These are phyloP conservation scores for Angophora floribunda DNA, from an alignment of 345 rosid genomes.

Conservation along the genomic window DNA sequence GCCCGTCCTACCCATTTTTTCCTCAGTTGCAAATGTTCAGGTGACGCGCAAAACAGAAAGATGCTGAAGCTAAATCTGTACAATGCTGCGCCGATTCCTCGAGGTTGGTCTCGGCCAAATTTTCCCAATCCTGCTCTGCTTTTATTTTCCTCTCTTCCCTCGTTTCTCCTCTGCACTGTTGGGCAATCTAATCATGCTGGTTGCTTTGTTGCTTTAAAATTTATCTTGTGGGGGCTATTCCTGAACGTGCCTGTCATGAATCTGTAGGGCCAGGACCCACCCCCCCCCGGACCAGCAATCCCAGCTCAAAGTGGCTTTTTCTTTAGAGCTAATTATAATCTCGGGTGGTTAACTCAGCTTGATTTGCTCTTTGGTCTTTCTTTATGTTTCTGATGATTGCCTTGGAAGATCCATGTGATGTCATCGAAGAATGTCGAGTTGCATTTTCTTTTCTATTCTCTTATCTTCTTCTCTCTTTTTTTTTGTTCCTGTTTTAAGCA, in stretches of 20 bases:
- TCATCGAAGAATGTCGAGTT: not conserved
- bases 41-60: slow-evolving; percentile 3
- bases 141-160: slow-evolving; percentile 1
- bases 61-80: not conserved
- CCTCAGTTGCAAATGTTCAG: not conserved
- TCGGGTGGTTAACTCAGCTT: not conserved
- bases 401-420: not conserved
- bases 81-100: not conserved
- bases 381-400: not conserved
- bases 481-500: not conserved
- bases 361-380: not conserved
- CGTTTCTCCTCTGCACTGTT: not conserved
- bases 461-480: too few species aligned
- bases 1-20: slow-evolving; percentile 40
- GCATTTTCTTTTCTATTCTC: not conserved
- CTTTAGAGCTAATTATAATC: not conserved
- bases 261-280: slow-evolving; percentile 20
- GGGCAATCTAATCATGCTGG: slow-evolving; percentile 5
- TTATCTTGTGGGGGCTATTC: slow-evolving; percentile 23
- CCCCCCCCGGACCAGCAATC: not conserved
- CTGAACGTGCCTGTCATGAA: slow-evolving; percentile 52
- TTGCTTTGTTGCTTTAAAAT: slow-evolving; percentile 3
- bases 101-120: slow-evolving; percentile 7
- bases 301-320: slow-evolving; percentile 1
- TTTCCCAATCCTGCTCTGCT: not conserved